Evolutionary conservation across 371 early-diverging fungal species (phyloP).

Genomic region (Mortierella polycephala): DNA sequence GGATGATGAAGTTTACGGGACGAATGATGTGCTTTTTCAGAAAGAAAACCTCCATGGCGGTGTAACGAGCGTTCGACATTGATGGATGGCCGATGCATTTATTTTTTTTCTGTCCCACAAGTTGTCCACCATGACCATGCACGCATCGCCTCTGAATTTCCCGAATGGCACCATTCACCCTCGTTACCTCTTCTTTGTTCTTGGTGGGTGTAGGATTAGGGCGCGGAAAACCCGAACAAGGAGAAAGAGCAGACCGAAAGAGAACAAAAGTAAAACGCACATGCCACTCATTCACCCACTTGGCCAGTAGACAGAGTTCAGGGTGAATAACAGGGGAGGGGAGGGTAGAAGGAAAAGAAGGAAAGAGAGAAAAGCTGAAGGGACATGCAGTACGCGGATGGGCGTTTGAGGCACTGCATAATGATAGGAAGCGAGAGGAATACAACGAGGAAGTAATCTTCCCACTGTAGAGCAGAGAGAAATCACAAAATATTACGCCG

Average conservation of each 20-base stretch:
- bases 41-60: not conserved
- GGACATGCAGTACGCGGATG: too few species aligned
- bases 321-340: not conserved
- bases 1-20: not conserved
- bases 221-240: not conserved
- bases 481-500: too few species aligned
- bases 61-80: not conserved
- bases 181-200: too few species aligned
- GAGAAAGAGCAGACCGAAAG: too few species aligned
- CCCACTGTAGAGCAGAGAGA: too few species aligned
- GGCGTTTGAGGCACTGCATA: too few species aligned
- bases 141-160: conserved; percentile 32
- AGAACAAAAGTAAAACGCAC: conserved; percentile 5
- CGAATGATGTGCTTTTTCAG: conserved; percentile 14
- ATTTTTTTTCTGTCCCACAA: too few species aligned
- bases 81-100: not conserved
- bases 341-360: not conserved
- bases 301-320: not conserved
- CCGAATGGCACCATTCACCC: conserved; percentile 34
- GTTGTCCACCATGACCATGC: conserved; percentile 8
- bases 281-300: conserved; percentile 1
- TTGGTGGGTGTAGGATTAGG: not conserved
- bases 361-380: not conserved
- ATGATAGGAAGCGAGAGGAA: too few species aligned
- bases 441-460: too few species aligned